Evolutionary conservation across 108 stramenopile genomes (phyloP), one percentile per base, ranked within the genome.

Genomic region (Epipyxis sp.): DNA sequence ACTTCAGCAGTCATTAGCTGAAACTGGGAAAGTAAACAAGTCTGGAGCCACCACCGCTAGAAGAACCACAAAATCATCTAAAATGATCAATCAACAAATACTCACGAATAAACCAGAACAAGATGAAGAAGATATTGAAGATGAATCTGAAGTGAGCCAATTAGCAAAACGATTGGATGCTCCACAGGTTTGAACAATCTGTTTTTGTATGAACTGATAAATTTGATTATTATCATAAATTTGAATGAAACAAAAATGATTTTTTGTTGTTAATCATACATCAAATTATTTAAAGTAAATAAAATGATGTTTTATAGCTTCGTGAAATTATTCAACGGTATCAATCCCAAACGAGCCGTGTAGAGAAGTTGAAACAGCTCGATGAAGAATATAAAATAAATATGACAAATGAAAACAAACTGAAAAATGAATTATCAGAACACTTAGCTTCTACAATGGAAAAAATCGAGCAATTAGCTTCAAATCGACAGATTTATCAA

Each of bases 401-500:
- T 34, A 13, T 74, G 25, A 25, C 71, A 6, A 3, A 34, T 57
- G 41, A 6, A 6, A 10, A 35, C 10, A 54, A 46, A 32, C 40
- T 43, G 71, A 74, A 74, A 25, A 39, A 74, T 43, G 50, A 57
- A 13, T 29, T 74, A 27, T 29, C 44, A 35, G 71, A 74, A 6
- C 71, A 54, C 27, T 32, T 74, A 10, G 34, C 44, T 46, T 6
- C n/a, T 29, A 54, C 71, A 54, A 37, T 43, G 43, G 3, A 27
- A 6, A 74, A 74, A 57, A 46, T 74, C 44, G 41, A 74, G 25
- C 44, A 54, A 42, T 74, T 74, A 42, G 71, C 71, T 10, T 74
- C 71, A 13, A 35, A 3, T 35, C 71, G 71, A 34, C 71, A 74
- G 43, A 74, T 74, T 6, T 74, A 74, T 74, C 71, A 74, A 57